Base-by-base conservation (phyloP, 768 basidiomycete genomes). In the Psilocybe sp. region DNA sequence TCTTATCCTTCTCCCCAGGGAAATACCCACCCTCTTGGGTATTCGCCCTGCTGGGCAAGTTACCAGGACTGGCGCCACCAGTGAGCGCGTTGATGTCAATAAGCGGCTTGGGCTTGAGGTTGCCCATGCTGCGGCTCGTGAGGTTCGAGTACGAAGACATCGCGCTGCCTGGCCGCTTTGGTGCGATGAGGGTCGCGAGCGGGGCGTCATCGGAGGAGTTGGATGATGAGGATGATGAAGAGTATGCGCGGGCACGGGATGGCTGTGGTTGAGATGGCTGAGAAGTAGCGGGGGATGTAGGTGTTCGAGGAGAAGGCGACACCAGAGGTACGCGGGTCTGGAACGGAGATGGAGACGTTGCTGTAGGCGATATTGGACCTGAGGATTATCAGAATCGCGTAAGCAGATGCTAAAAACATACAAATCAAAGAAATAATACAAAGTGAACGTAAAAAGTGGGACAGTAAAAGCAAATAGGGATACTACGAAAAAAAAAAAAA, bases 131-230 rank as follows among this genome's bases (percentile, higher is more conserved):
- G 23, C 60, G 54, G 4, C 56, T 35, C 39, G 56, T 47, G 15
- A 59, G 40, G 54, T 61, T 66, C 14, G 72, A 72, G 48, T 65
- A 64, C 6, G 69, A 67, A 6, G 78, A 79, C 51, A 76, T 64
- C 14, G 84, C 74, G 54, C 84, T 87, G 14, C 84, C 86, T 13
- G 88, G 87, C 33, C 89, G 76, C 42, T 72, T 76, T 10, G 88
- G 87, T 0, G 73, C 72, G 6, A 87, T 68, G 33, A 89, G 71
- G 1, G 69, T 73, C 1, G 85, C 82, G 33, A 92, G 73, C 11
- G 88, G 89, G 1, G 81, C 77, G 50, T 86, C 78, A 46, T 80
- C 81, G 19, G 76, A 78, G 32, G 72, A 72, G 50, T 74, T 69
- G 40, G 70, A 66, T 14, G 62, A 63, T 6, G 69, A 66, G 15